Evolutionary conservation across 2,329 filamentous ascomycete species (phyloP), one percentile per base, ranked within the genome.

Genomic region (Byssoonygena ceratinophila): DNA sequence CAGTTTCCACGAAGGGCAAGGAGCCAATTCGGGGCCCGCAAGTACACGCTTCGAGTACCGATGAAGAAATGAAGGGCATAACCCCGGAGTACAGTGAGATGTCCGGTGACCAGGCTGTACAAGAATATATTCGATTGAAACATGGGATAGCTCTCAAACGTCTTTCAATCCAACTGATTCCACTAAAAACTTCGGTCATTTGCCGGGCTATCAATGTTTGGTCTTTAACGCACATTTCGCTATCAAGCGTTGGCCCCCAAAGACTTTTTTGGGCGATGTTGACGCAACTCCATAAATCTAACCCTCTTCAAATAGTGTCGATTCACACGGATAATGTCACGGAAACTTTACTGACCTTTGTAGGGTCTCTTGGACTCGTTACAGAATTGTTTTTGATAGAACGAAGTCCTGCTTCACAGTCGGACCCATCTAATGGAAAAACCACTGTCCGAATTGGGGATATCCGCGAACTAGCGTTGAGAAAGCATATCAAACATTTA

Each of bases 291-390:
- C 80, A 82, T 61, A 72, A 71, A 47, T 59, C 68, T 0, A 65
- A 69, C 7, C 74, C 76, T 0, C 66, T 84, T 37, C 71, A 75
- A 0, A 64, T 85, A 39, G 71, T 73, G 46, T 78, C 75, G 56
- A 77, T 85, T 51, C 79, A 78, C 58, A 83, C 80, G 0, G 82
- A 85, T 60, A 77, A 83, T 56, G 80, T 83, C 18, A 77, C 78
- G 0, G 58, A 65, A 1, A 63, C 69, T 0, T 57, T 63, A 16
- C 54, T 63, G 2, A 29, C 36, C 3, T 82, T 84, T 53, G 61
- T 84, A 48, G 71, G 71, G 1, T 76, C 76, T 53, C 70, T 81
- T 12, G 64, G 76, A 4, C 70, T 72, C 52, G 61, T 84, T 1
- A 71, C 76, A n/a, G 77, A 83, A 55, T 65, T 85, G 1, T 79